A percentile compares a stretch with the other conserved stretches of the same genome.
These are phyloP conservation scores for Pleurotus tuber-regium DNA, from an alignment of 768 basidiomycete species.

Conservation along the genomic window DNA sequence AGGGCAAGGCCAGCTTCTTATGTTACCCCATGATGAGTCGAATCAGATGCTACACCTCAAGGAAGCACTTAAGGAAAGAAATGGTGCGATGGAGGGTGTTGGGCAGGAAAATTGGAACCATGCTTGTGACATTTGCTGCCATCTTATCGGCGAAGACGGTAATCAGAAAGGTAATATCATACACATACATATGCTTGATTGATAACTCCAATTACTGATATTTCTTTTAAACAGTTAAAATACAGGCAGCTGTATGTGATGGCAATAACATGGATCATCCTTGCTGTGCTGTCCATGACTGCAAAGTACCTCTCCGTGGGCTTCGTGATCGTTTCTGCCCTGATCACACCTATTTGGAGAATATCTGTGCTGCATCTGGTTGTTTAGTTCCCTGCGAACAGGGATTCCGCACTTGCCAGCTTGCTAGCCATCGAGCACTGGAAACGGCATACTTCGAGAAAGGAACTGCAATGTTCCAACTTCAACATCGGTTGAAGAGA, in stretches of 20 bases:
- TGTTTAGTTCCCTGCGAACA: conserved; percentile 1
- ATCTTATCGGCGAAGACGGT: background rate
- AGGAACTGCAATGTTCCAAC: conserved; percentile 13
- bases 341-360: background rate
- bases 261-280: conserved; percentile 16
- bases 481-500: conserved; percentile 13
- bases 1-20: background rate
- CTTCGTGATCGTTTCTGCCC: conserved; percentile 13
- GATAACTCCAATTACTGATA: background rate
- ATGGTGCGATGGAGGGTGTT: conserved; percentile 12
- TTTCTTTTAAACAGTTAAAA: background rate
- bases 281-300: conserved; percentile 13
- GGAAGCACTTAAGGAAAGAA: conserved; percentile 10
- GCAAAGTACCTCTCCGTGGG: conserved; percentile 9
- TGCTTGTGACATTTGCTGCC: conserved; percentile 16
- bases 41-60: conserved; percentile 9
- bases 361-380: conserved; percentile 11
- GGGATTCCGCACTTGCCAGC: conserved; percentile 10
- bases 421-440: conserved; percentile 10
- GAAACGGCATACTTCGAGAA: conserved; percentile 9
- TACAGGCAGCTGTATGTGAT: conserved; percentile 13
- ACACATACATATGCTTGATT: background rate
- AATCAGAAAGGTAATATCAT: background rate
- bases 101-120: conserved; percentile 16
- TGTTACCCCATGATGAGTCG: conserved; percentile 13